phyloP scores from a whole-genome alignment of 78 protist genomes.

The Protostelium mycophagum region DNA sequence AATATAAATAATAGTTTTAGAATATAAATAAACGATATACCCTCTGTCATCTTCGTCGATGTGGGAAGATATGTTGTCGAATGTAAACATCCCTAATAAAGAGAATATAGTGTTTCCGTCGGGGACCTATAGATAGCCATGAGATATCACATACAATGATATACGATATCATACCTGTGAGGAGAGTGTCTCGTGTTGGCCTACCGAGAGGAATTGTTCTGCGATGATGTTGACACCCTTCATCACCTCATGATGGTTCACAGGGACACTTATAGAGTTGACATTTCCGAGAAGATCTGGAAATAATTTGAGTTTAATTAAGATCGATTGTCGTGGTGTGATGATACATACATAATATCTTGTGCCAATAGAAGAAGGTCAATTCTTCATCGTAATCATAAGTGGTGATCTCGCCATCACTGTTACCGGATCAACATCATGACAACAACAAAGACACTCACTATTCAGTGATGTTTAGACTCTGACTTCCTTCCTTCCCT shows the following conservation, averaged over 20 bases:
- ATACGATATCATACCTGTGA: no score
- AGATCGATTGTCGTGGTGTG: no score
- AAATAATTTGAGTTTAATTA: no score
- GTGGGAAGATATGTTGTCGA: not conserved
- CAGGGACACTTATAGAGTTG: not conserved
- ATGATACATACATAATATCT: not conserved
- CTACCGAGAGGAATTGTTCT: not conserved
- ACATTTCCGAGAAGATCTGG: not conserved
- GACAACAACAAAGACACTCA: not conserved
- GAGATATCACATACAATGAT: not conserved
- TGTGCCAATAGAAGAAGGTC: not conserved
- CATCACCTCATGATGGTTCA: not conserved
- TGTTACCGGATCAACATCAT: no score
- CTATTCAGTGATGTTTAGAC: not conserved
- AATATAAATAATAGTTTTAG: no score
- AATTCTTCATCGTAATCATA: not conserved
- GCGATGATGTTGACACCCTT: not conserved
- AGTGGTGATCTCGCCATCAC: not conserved
- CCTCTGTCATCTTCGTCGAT: not conserved
- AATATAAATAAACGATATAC: no score
- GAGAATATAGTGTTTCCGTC: not conserved
- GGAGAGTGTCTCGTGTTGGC: not conserved
- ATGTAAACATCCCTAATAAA: not conserved
- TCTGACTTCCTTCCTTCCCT: not conserved
- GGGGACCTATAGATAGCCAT: not conserved